These are phyloP conservation scores for Gamarada debralockiae DNA, from an alignment of 495 filamentous ascomycete genomes.

Conservation along the genomic window DNA sequence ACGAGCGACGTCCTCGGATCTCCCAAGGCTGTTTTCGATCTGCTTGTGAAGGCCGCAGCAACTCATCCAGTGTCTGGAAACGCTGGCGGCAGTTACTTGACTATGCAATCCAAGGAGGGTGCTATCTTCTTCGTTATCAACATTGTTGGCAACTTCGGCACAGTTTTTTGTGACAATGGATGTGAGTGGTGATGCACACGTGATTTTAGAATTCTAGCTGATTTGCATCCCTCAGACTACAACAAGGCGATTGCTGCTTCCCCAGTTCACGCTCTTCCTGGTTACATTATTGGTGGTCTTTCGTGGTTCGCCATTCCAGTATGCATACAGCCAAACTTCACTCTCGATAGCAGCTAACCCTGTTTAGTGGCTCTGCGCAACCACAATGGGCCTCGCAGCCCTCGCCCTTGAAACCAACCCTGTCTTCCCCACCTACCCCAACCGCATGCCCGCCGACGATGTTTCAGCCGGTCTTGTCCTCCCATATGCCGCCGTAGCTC, in stretches of 20 bases:
- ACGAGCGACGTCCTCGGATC: constrained; percentile 74
- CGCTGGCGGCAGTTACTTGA: constrained; percentile 79
- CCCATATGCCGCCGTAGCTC: constrained; percentile 82
- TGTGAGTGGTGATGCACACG: constrained; percentile 16
- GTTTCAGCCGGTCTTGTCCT: constrained; percentile 86
- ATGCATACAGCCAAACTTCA: background rate
- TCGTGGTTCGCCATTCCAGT: constrained; percentile 90
- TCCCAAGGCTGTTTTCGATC: constrained; percentile 76
- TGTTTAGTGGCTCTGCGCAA: constrained; percentile 91
- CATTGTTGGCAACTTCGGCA: constrained; percentile 77
- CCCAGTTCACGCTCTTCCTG: constrained; percentile 84
- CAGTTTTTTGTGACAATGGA: constrained; percentile 24
- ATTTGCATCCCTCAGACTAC: constrained; percentile 52
- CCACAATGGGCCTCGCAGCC: constrained; percentile 89
- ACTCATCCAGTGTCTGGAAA: constrained; percentile 82
- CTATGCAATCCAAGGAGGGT: constrained; percentile 83
- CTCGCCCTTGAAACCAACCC: constrained; percentile 77
- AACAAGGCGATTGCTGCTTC: constrained; percentile 95
- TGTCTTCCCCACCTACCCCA: constrained; percentile 66
- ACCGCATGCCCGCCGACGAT: constrained; percentile 68
- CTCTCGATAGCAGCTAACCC: no score
- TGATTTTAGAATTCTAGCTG: background rate
- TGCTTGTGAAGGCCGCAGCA: constrained; percentile 65
- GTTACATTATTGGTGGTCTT: constrained; percentile 77
- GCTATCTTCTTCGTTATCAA: constrained; percentile 98